Base-by-base conservation (phyloP, 2,329 filamentous ascomycete genomes). In the Xylariaceae sp. region DNA sequence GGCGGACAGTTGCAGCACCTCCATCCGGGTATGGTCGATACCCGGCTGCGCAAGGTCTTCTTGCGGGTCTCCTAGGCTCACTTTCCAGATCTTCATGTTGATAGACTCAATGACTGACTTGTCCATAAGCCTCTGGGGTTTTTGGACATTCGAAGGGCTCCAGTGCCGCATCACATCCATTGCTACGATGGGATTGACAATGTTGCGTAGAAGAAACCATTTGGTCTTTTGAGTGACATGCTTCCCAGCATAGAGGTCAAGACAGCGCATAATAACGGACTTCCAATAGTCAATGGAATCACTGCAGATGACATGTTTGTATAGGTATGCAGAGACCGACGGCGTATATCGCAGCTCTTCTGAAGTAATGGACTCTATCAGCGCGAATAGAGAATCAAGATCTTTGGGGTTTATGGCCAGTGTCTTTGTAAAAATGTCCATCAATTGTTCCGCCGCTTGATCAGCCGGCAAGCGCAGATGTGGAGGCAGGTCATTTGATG, bases 11-110 rank as follows among this genome's bases (percentile, higher is more conserved):
- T 99, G 94, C 37, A 99, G 78, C 8, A 96, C 79, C 63, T 98
- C 94, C 82, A 97, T 95, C 14, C 93, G 80, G 2, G 91, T 94
- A 66, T 97, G 93, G 62, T 98, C 93, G 41, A 97, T 89, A 11
- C 91, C 90, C 27, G 87, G 81, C 58, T 92, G 89, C 3, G 79
- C 81, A 27, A 85, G 81, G 58, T 97, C 93, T 56, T 97, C 92
- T 32, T 83, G 82, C 2, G 84, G 76, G 65, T 95, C 90, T 21
- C 85, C 82, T 23, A 90, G 74, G 52, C 94, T 89, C 19, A 90
- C 85, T 64, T 88, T 92, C 94, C 93, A 98, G 42, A 99, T 83
- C 64, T 91, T 93, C 57, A 85, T 85, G 64, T 94, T 90, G 49
- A 98, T 88, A 7, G 87, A 85, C 50, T 96, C 91, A 25, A 93